Evolutionary conservation across 305 asterid species (phyloP).

Genomic region (Lippia alba): DNA sequence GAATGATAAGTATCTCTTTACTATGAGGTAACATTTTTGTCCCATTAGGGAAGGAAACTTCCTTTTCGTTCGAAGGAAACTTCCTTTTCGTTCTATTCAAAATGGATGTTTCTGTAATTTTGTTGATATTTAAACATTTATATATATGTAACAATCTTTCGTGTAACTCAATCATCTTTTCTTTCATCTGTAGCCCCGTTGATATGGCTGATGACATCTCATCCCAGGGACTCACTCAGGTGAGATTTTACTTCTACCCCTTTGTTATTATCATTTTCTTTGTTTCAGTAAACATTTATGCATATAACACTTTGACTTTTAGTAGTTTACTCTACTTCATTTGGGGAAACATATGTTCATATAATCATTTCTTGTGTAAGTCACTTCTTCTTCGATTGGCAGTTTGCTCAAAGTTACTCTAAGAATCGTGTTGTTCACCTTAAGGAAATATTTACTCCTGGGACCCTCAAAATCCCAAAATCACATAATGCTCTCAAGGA

Average conservation of each 20-base stretch:
- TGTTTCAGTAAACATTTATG: neutral
- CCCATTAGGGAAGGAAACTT: constrained; percentile 7
- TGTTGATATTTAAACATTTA: neutral
- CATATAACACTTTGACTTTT: no score
- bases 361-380: neutral
- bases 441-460: constrained; percentile 89
- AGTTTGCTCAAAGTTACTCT: constrained; percentile 85
- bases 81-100: constrained; percentile 14
- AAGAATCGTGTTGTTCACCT: constrained; percentile 70
- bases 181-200: constrained; percentile 70
- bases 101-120: constrained; percentile 7
- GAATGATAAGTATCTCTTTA: constrained; percentile 78
- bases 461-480: constrained; percentile 76
- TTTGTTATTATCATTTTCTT: constrained; percentile 20
- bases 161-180: constrained; percentile 29
- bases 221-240: constrained; percentile 93
- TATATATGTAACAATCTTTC: constrained; percentile 1
- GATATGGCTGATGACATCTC: constrained; percentile 84
- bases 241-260: constrained; percentile 38
- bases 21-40: constrained; percentile 63
- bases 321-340: no score
- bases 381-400: constrained; percentile 36
- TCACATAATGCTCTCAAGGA: constrained; percentile 79
- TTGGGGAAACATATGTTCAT: no score
- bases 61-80: constrained; percentile 14